Percentiles rank a stretch among this genome's conserved stretches.
phyloP scores from a whole-genome alignment of 305 asterid species.

The Fraxinus paxiana region DNA sequence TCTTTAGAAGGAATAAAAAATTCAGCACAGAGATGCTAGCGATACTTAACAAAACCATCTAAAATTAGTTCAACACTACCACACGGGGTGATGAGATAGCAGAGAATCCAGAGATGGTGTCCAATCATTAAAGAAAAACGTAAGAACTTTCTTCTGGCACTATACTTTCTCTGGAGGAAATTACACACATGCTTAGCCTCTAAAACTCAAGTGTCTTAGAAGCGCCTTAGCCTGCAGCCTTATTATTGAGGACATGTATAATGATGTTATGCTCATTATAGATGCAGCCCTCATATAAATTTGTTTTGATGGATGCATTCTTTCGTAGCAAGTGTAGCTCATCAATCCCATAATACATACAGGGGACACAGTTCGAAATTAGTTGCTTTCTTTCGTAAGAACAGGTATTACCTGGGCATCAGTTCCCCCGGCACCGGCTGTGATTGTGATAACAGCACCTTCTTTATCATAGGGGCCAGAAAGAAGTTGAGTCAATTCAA shows the following conservation, averaged over 20 bases:
- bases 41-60: not conserved
- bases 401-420: conserved; percentile 83
- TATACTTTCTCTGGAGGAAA: not conserved
- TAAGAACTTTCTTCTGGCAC: not conserved
- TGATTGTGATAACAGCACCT: conserved; percentile 70
- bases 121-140: not conserved
- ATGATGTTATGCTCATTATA: not conserved
- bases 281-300: not conserved
- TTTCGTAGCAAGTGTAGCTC: not conserved
- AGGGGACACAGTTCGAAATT: not conserved
- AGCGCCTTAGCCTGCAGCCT: not conserved
- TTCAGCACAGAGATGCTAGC: not conserved
- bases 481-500: conserved; percentile 85
- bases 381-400: not conserved
- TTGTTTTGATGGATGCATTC: not conserved
- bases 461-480: conserved; percentile 94
- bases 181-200: not conserved
- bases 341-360: not conserved
- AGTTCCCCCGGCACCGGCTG: conserved; percentile 98
- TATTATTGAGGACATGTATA: not conserved
- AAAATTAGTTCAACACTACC: not conserved
- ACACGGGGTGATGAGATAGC: not conserved
- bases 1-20: not conserved
- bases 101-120: not conserved
- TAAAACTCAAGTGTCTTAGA: not conserved